These are phyloP conservation scores for Rubia yunnanensis DNA, from an alignment of 257 asterid genomes.

Conservation along the genomic window DNA sequence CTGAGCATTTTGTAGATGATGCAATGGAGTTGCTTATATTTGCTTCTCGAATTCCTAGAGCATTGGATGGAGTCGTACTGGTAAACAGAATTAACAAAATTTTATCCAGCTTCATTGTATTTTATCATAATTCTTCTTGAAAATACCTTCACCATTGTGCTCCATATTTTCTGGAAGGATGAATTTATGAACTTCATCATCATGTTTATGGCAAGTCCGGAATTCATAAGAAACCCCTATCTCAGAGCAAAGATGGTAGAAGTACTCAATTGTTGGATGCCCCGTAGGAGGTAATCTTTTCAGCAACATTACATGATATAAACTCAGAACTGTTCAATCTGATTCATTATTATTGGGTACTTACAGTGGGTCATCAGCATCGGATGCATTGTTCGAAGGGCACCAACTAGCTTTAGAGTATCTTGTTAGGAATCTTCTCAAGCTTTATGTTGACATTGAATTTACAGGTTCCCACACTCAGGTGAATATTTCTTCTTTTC, in stretches of 20 bases:
- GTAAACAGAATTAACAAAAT: constrained; percentile 20
- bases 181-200: constrained; percentile 96
- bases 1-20: constrained; percentile 95
- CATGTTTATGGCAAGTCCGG: constrained; percentile 99
- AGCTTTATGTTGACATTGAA: constrained; percentile 94
- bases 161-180: constrained; percentile 42
- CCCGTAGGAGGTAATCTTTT: constrained; percentile 60
- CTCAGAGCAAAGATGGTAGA: constrained; percentile 98
- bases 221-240: constrained; percentile 87
- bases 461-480: constrained; percentile 98
- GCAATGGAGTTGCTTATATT: constrained; percentile 94
- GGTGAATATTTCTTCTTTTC: constrained; percentile 33
- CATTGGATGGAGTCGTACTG: constrained; percentile 83
- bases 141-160: background rate
- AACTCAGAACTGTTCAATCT: background rate
- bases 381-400: constrained; percentile 79
- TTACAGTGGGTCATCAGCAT: constrained; percentile 79
- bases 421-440: constrained; percentile 83
- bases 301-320: background rate
- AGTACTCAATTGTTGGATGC: constrained; percentile 99
- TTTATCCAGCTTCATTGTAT: background rate
- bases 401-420: constrained; percentile 80
- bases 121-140: constrained; percentile 6
- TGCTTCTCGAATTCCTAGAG: constrained; percentile 93
- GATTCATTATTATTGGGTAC: background rate